Evolutionary conservation across 495 filamentous ascomycete species (phyloP), one percentile per base, ranked within the genome.

Genomic region (Tuber magnatum): DNA sequence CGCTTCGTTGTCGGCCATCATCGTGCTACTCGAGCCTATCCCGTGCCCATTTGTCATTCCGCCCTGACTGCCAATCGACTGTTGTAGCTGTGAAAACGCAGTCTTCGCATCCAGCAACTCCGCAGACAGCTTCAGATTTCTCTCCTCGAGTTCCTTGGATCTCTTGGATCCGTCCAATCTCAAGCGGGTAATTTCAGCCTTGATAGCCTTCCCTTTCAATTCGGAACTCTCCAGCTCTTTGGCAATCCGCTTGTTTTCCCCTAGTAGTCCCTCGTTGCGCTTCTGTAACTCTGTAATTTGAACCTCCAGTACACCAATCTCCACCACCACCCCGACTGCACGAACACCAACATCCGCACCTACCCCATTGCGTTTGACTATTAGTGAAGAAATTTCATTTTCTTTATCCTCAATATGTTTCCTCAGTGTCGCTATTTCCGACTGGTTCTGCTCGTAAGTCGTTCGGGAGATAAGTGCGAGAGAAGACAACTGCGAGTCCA

Each of bases 401-500:
- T 80, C 72, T 65, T 81, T 78, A 56, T 81, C 80, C 4, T 72
- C 71, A 22, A 81, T 51, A 32, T 81, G 72, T 20, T 68, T 40
- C n/a, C 76, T 78, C 46, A 81, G 69, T 3, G 42, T 10, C 28
- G 56, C 42, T 41, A 81, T 41, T 51, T 81, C 75, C 12, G 76
- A 3, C 20, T 74, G 75, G 0, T 74, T 46, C 9, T 72, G 61
- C 12, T 81, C 80, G 51, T 81, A 71, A n/a, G 42, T 41, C 41
- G 73, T 74, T 22, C 79, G 80, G 24, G 80, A 80, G 69, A 81
- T 70, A 72, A 81, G 79, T 14, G 74, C 38, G 16, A 81, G 73
- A 16, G 79, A 78, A 14, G 76, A 76, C 35, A 81, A 74, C 28
- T 73, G 73, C 9, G 80, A 78, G 73, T 81, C 80, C 68, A 81